Evolutionary conservation across 2,329 filamentous ascomycete genomes (phyloP).

Genomic region (Penicillium sumatraense): DNA sequence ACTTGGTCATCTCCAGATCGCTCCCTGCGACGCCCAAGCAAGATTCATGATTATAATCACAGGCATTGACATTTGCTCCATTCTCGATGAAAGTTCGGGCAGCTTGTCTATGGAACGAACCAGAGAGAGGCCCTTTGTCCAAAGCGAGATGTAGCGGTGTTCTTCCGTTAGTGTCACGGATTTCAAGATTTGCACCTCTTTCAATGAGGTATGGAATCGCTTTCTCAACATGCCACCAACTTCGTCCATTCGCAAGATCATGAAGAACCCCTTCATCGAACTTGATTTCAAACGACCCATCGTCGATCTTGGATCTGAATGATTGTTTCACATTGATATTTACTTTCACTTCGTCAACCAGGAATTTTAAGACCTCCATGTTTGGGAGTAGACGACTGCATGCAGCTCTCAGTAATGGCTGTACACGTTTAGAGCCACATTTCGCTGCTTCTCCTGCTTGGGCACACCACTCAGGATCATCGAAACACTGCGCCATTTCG

Average conservation of each 20-base stretch:
- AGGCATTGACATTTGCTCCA: neutral
- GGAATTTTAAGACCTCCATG: constrained; percentile 9
- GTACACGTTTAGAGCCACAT: neutral
- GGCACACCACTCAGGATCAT: constrained; percentile 5
- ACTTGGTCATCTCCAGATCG: constrained; percentile 5
- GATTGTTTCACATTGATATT: constrained; percentile 3
- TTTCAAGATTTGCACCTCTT: constrained; percentile 14
- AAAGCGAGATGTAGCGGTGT: constrained; percentile 7
- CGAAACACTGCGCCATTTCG: constrained; percentile 5
- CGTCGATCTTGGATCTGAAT: neutral
- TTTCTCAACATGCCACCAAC: constrained; percentile 17
- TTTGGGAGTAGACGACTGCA: constrained; percentile 11
- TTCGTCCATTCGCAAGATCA: neutral
- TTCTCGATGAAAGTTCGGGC: neutral
- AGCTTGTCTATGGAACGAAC: neutral
- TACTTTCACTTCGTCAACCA: constrained; percentile 10
- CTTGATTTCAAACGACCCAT: neutral
- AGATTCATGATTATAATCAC: neutral
- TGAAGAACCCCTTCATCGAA: constrained; percentile 2
- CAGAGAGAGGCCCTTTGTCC: neutral
- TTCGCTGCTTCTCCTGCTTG: neutral
- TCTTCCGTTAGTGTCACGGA: constrained; percentile 6
- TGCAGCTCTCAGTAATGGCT: constrained; percentile 1
- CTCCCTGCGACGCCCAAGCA: constrained; percentile 10
- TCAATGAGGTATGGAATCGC: constrained; percentile 18